Base-by-base conservation (phyloP, 179 eudicot genomes). In the Silene noctiflora region DNA sequence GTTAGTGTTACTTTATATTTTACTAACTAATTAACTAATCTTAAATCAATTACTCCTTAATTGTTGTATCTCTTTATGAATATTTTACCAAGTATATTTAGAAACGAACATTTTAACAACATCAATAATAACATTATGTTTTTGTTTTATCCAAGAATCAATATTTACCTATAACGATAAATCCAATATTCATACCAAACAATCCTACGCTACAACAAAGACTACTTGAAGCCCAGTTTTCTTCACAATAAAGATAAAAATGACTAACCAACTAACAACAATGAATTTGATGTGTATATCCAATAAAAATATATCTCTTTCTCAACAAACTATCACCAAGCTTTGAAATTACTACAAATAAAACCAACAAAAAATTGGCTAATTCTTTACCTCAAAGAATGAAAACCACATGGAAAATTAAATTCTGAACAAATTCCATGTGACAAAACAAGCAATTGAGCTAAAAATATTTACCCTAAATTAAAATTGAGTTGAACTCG, bases 161-260 rank as follows among this genome's bases (percentile, higher is more conserved):
- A 60, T 67, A 56, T 72, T 64, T 33, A 42, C 25, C 56, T 17
- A 39, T 59, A 29, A 68, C 17, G 16, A 19, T 24, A 70, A 71
- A 62, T 76, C 68, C 65, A 72, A 66, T 61, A 33, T 66, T 67
- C 71, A 9, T 16, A 70, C 67, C 75, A 75, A 79, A 69, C 33
- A 24, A 72, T 59, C 53, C 72, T 42, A 78, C 76, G 21, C 11
- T 80, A 74, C 81, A 72, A 74, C 84, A 67, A 21, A 27, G 1
- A 55, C 10, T 48, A 81, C 77, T 77, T 67, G 3, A 39, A 19
- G 59, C 69, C 74, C 72, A 68, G 35, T 73, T 73, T 62, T 73
- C 20, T 27, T 64, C 61, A 74, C 8, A 70, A 71, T 12, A 74
- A 74, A 75, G 77, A 69, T 77, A 81, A 75, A 33, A 7, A 77